A percentile compares a stretch with the other conserved stretches of the same genome.
Conservation (phyloP, 768 basidiomycete species). For the Russula olivacea region DNA sequence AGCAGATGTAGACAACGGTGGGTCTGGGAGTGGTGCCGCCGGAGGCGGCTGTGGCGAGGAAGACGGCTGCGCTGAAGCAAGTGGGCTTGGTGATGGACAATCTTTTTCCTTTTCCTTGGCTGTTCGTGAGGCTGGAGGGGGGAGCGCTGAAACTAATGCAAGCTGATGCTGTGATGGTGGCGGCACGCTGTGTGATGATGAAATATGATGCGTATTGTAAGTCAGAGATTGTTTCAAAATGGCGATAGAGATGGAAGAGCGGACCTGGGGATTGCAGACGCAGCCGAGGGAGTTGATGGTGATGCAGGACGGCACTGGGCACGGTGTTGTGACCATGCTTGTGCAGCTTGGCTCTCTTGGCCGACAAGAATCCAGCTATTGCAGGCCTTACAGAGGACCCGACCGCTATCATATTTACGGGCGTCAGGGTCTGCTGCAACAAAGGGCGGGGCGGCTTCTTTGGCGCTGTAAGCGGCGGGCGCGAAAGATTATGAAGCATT, state of each 20-base stretch:
- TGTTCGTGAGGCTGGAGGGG: slow-evolving; percentile 17
- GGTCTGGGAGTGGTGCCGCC: not conserved
- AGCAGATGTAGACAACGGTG: slow-evolving; percentile 4
- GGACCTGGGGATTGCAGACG: slow-evolving; percentile 13
- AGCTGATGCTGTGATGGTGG: slow-evolving; percentile 34
- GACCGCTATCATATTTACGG: slow-evolving; percentile 70
- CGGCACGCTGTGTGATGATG: slow-evolving; percentile 28
- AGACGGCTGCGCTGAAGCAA: not conserved
- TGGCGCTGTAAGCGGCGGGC: slow-evolving; percentile 40
- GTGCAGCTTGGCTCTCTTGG: slow-evolving; percentile 59
- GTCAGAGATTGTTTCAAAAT: not conserved
- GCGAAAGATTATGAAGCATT: slow-evolving; percentile 27
- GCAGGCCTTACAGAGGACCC: slow-evolving; percentile 62
- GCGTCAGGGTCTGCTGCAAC: slow-evolving; percentile 55
- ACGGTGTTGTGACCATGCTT: slow-evolving; percentile 61
- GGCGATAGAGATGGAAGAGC: not conserved
- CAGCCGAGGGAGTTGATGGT: slow-evolving; percentile 18
- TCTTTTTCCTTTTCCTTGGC: slow-evolving; percentile 23
- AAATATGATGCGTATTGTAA: not conserved
- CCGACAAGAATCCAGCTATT: slow-evolving; percentile 62
- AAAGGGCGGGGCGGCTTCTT: slow-evolving; percentile 51
- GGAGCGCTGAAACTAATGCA: slow-evolving; percentile 30
- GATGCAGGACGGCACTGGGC: slow-evolving; percentile 44
- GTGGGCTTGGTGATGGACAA: not conserved
- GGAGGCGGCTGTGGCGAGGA: slow-evolving; percentile 4